Base-by-base conservation (phyloP, 2,329 filamentous ascomycete genomes). In the Pseudogymnoascus sp. region DNA sequence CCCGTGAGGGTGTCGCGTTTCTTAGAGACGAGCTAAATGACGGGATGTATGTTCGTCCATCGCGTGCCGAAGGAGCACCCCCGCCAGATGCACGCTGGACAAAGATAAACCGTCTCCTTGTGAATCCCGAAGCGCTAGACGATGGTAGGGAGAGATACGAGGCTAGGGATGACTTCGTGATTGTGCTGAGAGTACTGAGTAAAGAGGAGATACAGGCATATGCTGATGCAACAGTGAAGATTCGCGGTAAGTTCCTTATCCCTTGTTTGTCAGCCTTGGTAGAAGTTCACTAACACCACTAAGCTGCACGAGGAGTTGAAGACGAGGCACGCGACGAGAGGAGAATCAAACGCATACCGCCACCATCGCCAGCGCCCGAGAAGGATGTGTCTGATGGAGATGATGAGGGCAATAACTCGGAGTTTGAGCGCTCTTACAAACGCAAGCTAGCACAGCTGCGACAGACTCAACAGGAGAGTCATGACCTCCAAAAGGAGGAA, bases 121-220 rank as follows among this genome's bases (percentile, higher is more conserved):
- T 97, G 70, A 97, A 96, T 69, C 92, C 93, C 0, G 89, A 93
- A 69, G 92, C 93, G 0, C 78, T 97, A 53, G 89, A 90, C 64
- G 84, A 90, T 65, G 89, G 90, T 14, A 89, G 93, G 70, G 93
- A 97, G 77, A 83, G 93, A 31, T 97, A 89, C 68, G 93, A 97
- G 76, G 90, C 96, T 70, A 85, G 92, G 14, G 85, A 92, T 65
- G 92, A 96, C 71, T 95, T 92, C 74, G 92, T 97, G 64, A 96
- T 97, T 74, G 92, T 97, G 1, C 81, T 97, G 63, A 83, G 93
- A 63, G 93, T 97, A 6, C 75, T 97, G 72, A 90, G 86, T 59
- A 90, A 89, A 75, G 90, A 96, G 68, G 92, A 97, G 71, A 96
- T 97, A 63, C 89, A 96, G 75, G 87, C 86, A 34, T 92, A 96